Conservation (phyloP, 495 filamentous ascomycete genomes). For the Daldinia bambusicola region DNA sequence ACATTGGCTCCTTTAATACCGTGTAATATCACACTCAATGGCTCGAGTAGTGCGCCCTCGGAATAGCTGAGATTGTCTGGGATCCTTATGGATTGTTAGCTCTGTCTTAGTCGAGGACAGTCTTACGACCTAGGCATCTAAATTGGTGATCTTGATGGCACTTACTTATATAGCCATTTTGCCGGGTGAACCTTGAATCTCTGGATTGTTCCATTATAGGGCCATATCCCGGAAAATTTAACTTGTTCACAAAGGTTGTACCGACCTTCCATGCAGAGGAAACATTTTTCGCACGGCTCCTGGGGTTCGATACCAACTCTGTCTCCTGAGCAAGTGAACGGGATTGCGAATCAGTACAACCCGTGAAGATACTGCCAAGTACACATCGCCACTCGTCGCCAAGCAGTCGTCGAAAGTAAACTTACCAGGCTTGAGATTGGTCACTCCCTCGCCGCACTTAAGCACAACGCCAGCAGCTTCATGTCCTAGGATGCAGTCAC, state of each 20-base stretch:
- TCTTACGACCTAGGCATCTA: neutral
- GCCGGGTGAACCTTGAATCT: conserved; percentile 68
- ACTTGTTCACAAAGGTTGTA: conserved; percentile 63
- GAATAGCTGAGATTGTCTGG: conserved; percentile 56
- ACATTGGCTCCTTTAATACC: conserved; percentile 55
- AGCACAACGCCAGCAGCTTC: conserved; percentile 61
- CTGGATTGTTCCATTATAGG: conserved; percentile 66
- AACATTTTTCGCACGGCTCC: conserved; percentile 59
- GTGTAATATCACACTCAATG: conserved; percentile 59
- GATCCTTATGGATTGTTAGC: conserved; percentile 44
- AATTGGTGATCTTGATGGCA: neutral
- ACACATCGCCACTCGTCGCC: neutral
- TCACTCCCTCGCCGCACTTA: conserved; percentile 57
- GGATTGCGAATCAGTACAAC: conserved; percentile 11
- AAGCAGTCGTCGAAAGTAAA: conserved; percentile 3
- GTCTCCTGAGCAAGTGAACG: conserved; percentile 49
- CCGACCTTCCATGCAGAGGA: conserved; percentile 56
- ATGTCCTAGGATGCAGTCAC: conserved; percentile 60
- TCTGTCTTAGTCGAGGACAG: neutral
- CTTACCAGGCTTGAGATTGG: conserved; percentile 52
- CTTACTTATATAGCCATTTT: conserved; percentile 59
- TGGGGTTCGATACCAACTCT: conserved; percentile 62
- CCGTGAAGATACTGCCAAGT: neutral
- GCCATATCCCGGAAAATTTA: conserved; percentile 66
- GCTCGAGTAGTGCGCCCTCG: conserved; percentile 63